Base-by-base conservation (phyloP, 139 green algal species). In the Chlamydomonas incerta region DNA sequence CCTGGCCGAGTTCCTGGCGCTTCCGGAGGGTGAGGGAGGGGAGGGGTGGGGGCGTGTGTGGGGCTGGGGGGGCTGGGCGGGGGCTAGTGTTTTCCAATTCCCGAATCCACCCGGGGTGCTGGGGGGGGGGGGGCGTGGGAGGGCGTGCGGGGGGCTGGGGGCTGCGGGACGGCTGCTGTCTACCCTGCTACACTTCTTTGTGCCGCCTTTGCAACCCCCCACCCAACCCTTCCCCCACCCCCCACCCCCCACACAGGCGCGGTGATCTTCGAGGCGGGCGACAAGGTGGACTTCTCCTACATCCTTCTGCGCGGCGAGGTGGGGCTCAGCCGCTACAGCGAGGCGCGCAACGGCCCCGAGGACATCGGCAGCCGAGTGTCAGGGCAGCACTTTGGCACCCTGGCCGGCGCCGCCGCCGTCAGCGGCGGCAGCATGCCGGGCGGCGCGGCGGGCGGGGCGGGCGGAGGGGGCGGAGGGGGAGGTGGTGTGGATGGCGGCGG, bases 361-460 rank as follows among this genome's bases (percentile, higher is more conserved):
- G 81, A 87, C 26, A 46, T 87, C 18, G n/a, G 35, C 26, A 52
- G 68, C 6, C 33, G 23, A 17, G 47, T 28, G 26, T 65, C 50
- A 55, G 88, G 88, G 28, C 68, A 91, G 37, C 88, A 91, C 26
- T 91, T 91, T 80, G 88, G 88, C n/a, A 88, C 77, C 21, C 79
- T 91, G 31, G 8, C 74, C 23, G 75, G 37, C 17, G 20, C 23
- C 58, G 34, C 15, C 58, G 74, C 57, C 58, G 41, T 50, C 41
- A 50, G 8, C 41, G 41, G 41, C 41, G 41, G 41, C 41, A 50
- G 41, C 41, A 50, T 50, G 41, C 41, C 41, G 41, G 73, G 73
- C 26, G 26, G 21, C 26, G 28, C 17, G 2, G 26, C n/a, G n/a
- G 65, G n/a, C n/a, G 65, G 50, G 13, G 34, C 4, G 33, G 57